Conservation (phyloP, 1,139 yeast genomes). For the Candida albicans region DNA sequence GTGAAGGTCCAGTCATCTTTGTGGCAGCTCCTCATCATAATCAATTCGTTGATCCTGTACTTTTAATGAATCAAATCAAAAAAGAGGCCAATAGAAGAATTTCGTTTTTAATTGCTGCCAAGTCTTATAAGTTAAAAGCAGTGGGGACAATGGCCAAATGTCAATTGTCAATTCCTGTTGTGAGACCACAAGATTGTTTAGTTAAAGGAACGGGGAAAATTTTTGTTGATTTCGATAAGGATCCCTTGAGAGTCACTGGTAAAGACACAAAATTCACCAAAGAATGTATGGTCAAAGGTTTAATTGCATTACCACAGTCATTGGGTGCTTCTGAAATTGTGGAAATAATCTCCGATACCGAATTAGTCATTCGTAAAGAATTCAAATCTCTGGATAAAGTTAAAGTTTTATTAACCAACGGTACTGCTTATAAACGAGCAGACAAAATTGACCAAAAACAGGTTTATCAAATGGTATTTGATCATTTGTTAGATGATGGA, state of each 20-base stretch:
- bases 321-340: conserved; percentile 76
- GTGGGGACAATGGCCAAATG: conserved; percentile 77
- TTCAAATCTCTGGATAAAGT: conserved; percentile 56
- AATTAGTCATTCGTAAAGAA: conserved; percentile 67
- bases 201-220: conserved; percentile 61
- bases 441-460: conserved; percentile 80
- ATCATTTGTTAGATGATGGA: conserved; percentile 74
- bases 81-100: conserved; percentile 71
- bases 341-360: conserved; percentile 72
- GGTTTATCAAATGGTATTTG: conserved; percentile 80
- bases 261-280: conserved; percentile 63
- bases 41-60: conserved; percentile 90
- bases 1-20: conserved; percentile 81
- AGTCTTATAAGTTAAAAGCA: conserved; percentile 63
- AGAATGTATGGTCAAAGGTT: conserved; percentile 67
- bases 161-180: conserved; percentile 85
- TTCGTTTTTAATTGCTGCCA: conserved; percentile 80
- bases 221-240: conserved; percentile 44
- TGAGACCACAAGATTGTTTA: conserved; percentile 85
- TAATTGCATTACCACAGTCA: conserved; percentile 76
- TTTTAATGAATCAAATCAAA: conserved; percentile 79
- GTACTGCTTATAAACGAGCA: conserved; percentile 71
- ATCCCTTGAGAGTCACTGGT: conserved; percentile 58
- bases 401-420: conserved; percentile 43
- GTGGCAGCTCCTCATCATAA: conserved; percentile 98